Conservation (phyloP, 1,284 basidiomycete genomes). For the Termitomyces sp. region DNA sequence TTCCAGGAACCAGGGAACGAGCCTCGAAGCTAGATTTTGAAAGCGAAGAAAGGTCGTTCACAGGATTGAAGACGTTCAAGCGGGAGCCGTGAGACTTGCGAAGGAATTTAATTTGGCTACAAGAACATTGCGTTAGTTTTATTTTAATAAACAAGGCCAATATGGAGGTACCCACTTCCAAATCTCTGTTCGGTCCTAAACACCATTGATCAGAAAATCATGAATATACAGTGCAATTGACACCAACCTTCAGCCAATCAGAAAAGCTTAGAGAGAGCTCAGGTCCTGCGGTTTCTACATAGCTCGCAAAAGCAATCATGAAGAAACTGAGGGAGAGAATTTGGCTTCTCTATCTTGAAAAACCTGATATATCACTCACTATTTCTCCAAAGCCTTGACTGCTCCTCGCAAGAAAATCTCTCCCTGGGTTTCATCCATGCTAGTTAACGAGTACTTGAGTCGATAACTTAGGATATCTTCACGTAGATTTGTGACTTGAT, state of each 20-base stretch:
- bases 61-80: slow-evolving; percentile 83
- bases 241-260: slow-evolving; percentile 78
- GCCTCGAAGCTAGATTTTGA: slow-evolving; percentile 60
- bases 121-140: not conserved
- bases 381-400: slow-evolving; percentile 73
- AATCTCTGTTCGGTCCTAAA: slow-evolving; percentile 80
- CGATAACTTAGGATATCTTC: slow-evolving; percentile 85
- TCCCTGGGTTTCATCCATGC: slow-evolving; percentile 63
- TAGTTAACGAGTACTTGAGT: slow-evolving; percentile 79
- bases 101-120: slow-evolving; percentile 81
- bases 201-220: slow-evolving; percentile 2
- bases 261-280: slow-evolving; percentile 76
- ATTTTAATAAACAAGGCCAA: not conserved
- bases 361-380: slow-evolving; percentile 40
- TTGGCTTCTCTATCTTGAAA: slow-evolving; percentile 2
- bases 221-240: not conserved
- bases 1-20: slow-evolving; percentile 54
- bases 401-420: slow-evolving; percentile 59
- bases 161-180: slow-evolving; percentile 68
- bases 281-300: slow-evolving; percentile 67
- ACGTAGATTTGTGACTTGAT: slow-evolving; percentile 85
- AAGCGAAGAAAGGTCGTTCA: slow-evolving; percentile 79
- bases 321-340: slow-evolving; percentile 64
- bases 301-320: slow-evolving; percentile 91
- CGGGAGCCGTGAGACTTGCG: slow-evolving; percentile 74